These are phyloP conservation scores for Vigna hirtella DNA, from an alignment of 306 rosid species.

Conservation along the genomic window DNA sequence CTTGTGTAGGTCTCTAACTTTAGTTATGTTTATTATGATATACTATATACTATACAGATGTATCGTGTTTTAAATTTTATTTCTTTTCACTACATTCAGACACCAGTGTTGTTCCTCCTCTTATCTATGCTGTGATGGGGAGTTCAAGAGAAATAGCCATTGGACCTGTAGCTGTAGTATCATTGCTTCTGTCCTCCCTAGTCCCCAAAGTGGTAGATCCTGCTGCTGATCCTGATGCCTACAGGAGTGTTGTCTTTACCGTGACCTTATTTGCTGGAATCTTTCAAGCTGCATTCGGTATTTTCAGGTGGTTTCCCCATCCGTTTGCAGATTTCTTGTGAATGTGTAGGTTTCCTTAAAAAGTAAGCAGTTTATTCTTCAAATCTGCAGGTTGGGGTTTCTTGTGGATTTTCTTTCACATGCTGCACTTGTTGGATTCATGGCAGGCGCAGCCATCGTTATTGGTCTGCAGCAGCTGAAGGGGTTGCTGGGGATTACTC, in stretches of 20 bases:
- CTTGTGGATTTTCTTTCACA: conserved; percentile 94
- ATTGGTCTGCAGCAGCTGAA: conserved; percentile 94
- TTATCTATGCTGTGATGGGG: conserved; percentile 90
- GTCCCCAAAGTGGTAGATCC: conserved; percentile 76
- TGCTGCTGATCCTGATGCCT: conserved; percentile 60
- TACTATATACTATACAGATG: background rate
- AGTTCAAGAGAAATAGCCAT: conserved; percentile 94
- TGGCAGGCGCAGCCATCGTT: conserved; percentile 94
- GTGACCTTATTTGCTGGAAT: conserved; percentile 89
- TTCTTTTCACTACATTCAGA: conserved; percentile 53
- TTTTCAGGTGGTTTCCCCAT: conserved; percentile 60
- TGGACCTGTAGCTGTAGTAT: conserved; percentile 97
- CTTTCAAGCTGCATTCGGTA: conserved; percentile 81
- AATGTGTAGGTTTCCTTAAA: conserved; percentile 52
- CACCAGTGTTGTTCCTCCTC: conserved; percentile 90
- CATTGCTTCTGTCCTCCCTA: conserved; percentile 71
- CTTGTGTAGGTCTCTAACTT: conserved; percentile 64
- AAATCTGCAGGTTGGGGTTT: conserved; percentile 76
- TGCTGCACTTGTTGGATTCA: conserved; percentile 96
- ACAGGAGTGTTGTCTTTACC: conserved; percentile 71
- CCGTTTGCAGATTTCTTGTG: conserved; percentile 48
- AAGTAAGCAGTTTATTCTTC: conserved; percentile 42
- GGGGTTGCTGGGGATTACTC: conserved; percentile 76
- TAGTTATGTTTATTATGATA: background rate
- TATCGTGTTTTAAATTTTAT: background rate